Evolutionary conservation across 352 stramenopile genomes (phyloP), one percentile per base, ranked within the genome.

Genomic region (Blastocystis sp.): DNA sequence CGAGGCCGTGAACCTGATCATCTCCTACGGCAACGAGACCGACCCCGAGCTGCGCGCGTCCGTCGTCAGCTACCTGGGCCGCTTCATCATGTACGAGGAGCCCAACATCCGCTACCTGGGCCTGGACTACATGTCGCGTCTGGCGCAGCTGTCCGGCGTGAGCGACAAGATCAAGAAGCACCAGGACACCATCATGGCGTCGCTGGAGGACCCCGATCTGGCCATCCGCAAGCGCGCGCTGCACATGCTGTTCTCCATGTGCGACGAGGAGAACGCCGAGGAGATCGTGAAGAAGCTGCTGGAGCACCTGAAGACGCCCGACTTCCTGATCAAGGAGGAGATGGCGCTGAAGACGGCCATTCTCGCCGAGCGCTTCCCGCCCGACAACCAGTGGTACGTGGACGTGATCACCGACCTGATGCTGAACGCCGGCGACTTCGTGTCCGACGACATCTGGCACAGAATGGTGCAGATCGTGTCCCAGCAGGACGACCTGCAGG

Each of bases 341-440:
- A 98, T 98, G 90, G 96, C 98, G 64, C 92, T 98, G n/a, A 98
- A 98, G 90, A 97, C 97, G 70, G 96, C 96, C 67, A 98, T 98
- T 91, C 90, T 99, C 62, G 95, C 96, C 23, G 96, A 99, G 89
- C 97, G 97, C 71, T 98, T 98, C 91, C 94, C 96, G 7, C 95
- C 93, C 34, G 94, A 98, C 90, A 91, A 98, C 70, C 92, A 93
- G 79, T 97, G 93, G 95, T 98, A 99, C 89, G 94, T 98, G 40
- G 96, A 99, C 92, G 98, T 95, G 17, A 96, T 99, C 89, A 91
- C 98, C 2, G 95, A 98, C 89, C 92, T 98, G 23, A 96, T 98
- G 89, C 95, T 94, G 28, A 95, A 98, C 67, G 95, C 95, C 34
- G 94, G 94, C 7, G 93, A 96, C 89, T 92, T 89, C 64, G 90